phyloP scores from a whole-genome alignment of 176 grass and related monocot genomes.

The Phragmites australis region DNA sequence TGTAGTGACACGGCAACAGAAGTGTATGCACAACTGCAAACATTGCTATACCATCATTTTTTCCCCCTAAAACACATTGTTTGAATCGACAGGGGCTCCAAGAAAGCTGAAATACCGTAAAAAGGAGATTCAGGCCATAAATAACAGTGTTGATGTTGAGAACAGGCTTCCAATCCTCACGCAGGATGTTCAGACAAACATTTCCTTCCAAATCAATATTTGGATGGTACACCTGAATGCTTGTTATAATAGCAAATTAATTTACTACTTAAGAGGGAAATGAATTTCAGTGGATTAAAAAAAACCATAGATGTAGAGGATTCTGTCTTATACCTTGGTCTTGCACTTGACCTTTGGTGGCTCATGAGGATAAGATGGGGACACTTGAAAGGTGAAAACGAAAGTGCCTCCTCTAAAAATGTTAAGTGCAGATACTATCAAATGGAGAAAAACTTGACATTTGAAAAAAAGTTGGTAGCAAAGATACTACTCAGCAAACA shows the following conservation, averaged over 20 bases:
- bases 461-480: neutral
- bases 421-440: neutral
- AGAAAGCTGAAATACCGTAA: conserved; percentile 52
- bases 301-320: neutral
- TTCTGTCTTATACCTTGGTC: conserved; percentile 67
- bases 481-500: conserved; percentile 4
- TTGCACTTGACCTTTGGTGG: conserved; percentile 95
- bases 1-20: neutral
- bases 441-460: conserved; percentile 4
- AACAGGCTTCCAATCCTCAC: conserved; percentile 94
- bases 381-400: conserved; percentile 81
- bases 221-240: conserved; percentile 76
- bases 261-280: neutral
- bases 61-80: neutral
- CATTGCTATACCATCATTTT: neutral
- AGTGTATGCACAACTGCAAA: neutral
- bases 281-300: neutral
- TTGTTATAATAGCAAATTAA: conserved; percentile 28
- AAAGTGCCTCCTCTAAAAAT: conserved; percentile 66
- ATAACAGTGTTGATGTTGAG: conserved; percentile 86
- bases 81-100: neutral
- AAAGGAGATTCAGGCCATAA: conserved; percentile 90
- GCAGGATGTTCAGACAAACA: conserved; percentile 86
- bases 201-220: conserved; percentile 94
- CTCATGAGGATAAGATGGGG: conserved; percentile 86